phyloP scores from a whole-genome alignment of 169 alveolate genomes.

The Theileria annulata region DNA sequence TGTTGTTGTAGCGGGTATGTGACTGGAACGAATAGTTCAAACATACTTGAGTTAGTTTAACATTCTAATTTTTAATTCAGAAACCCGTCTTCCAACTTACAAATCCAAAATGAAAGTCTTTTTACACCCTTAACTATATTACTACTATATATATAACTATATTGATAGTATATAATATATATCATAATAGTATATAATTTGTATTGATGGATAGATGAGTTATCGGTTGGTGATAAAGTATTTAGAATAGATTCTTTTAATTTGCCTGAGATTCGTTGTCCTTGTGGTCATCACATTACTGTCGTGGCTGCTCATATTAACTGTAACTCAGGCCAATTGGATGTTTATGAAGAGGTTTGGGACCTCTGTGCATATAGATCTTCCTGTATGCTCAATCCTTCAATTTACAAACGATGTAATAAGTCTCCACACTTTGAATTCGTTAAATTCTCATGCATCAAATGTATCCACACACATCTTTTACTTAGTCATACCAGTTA shows the following conservation, averaged over 20 bases:
- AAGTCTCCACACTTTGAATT: not conserved
- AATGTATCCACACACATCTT: conserved; percentile 28
- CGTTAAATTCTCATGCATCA: conserved; percentile 17
- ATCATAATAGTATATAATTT: not conserved
- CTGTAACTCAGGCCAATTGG: not conserved
- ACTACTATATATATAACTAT: too few species aligned
- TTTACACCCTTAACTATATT: too few species aligned
- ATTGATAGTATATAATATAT: not conserved
- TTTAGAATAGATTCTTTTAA: not conserved
- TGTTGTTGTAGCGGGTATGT: not conserved
- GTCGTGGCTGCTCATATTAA: conserved; percentile 25
- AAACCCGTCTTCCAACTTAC: not conserved
- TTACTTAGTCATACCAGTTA: too few species aligned
- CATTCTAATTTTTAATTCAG: not conserved
- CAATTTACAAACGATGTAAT: conserved; percentile 9
- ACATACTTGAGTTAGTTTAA: not conserved
- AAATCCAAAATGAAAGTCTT: not conserved
- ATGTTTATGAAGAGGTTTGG: conserved; percentile 24
- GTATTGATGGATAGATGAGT: not conserved
- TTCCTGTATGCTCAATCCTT: not conserved
- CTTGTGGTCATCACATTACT: conserved; percentile 26
- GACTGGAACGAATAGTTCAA: not conserved
- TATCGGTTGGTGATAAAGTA: not conserved
- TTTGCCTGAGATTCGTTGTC: conserved; percentile 17
- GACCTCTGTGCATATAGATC: conserved; percentile 14